A percentile compares a stretch with the other conserved stretches of the same genome.
These are phyloP conservation scores for Phytophthora rubi DNA, from an alignment of 352 stramenopile genomes.

Conservation along the genomic window DNA sequence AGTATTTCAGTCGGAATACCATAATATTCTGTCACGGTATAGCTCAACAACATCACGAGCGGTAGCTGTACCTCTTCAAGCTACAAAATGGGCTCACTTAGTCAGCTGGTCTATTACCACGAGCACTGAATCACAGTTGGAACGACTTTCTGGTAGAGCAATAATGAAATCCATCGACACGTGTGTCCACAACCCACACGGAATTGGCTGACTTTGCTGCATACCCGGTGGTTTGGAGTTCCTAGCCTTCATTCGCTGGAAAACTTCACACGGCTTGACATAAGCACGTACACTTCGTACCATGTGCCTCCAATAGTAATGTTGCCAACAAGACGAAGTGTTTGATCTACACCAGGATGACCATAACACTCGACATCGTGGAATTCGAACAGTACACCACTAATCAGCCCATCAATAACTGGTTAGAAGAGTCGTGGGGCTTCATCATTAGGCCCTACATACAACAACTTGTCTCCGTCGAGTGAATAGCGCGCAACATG, in stretches of 20 bases:
- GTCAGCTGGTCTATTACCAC: constrained; percentile 14
- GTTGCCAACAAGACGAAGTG: background rate
- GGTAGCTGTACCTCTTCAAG: background rate
- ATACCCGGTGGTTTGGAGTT: background rate
- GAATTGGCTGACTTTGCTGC: constrained; percentile 11
- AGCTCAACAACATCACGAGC: background rate
- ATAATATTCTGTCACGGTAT: constrained; percentile 15
- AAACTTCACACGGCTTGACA: background rate
- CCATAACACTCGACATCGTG: background rate
- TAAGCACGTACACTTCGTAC: background rate
- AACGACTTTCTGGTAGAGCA: background rate
- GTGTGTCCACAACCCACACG: constrained; percentile 8
- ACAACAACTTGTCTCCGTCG: background rate
- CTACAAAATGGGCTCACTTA: constrained; percentile 12
- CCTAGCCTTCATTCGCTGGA: background rate
- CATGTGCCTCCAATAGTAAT: background rate
- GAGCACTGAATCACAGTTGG: constrained; percentile 3
- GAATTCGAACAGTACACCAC: background rate
- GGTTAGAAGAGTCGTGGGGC: background rate
- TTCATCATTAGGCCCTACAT: background rate
- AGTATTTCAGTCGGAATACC: too few species aligned
- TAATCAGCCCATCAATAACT: background rate
- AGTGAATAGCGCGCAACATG: background rate
- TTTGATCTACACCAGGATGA: background rate
- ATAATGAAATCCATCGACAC: constrained; percentile 24